Conservation (phyloP, 306 rosid genomes). For the Albizia julibrissin region DNA sequence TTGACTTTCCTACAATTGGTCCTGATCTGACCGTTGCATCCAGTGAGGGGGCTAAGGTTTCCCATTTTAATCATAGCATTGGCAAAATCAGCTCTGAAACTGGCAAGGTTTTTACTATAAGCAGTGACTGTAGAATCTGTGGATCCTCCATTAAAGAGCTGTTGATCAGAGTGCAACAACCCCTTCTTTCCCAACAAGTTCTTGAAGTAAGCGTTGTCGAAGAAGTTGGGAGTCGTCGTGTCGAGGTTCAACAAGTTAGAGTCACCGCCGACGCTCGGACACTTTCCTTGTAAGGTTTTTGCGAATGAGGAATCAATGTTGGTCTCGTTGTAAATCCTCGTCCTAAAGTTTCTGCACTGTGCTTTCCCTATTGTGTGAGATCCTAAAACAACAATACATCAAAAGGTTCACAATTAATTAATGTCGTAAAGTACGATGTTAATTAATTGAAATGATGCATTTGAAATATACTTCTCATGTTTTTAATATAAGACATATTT, state of each 20-base stretch:
- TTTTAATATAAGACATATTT: no score
- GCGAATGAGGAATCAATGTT: constrained; percentile 60
- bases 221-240: constrained; percentile 31
- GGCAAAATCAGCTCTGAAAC: constrained; percentile 54
- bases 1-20: constrained; percentile 51
- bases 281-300: constrained; percentile 36
- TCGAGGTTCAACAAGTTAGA: constrained; percentile 51
- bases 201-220: constrained; percentile 60
- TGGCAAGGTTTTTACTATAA: constrained; percentile 32
- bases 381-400: constrained; percentile 36
- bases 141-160: constrained; percentile 54
- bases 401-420: background rate
- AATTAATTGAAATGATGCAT: no score
- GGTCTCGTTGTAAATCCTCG: constrained; percentile 59
- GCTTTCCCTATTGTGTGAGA: constrained; percentile 68
- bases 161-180: constrained; percentile 64
- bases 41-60: constrained; percentile 59
- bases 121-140: constrained; percentile 49
- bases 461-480: no score
- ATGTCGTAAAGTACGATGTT: background rate
- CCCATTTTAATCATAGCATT: constrained; percentile 70
- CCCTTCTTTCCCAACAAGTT: constrained; percentile 53
- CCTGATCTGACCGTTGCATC: constrained; percentile 59
- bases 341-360: constrained; percentile 40
- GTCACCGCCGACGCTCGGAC: constrained; percentile 58